A percentile compares a stretch with the other conserved stretches of the same genome.
phyloP scores from a whole-genome alignment of 345 rosid species.

The Anastatica hierochuntica region DNA sequence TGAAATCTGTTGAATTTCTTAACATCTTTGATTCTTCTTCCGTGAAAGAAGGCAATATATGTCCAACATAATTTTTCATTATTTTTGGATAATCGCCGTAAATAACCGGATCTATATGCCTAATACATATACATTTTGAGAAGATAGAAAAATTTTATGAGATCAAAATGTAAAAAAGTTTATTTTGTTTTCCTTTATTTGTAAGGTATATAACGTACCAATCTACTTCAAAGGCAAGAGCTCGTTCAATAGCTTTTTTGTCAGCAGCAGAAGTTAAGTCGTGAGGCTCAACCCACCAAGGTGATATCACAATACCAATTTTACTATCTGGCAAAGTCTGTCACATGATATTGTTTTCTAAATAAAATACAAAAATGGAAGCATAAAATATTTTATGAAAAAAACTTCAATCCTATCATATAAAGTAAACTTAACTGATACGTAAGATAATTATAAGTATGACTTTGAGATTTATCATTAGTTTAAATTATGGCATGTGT shows the following conservation, averaged over 20 bases:
- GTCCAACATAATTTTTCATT: constrained; percentile 18
- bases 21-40: constrained; percentile 23
- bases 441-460: no score
- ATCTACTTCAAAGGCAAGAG: constrained; percentile 23
- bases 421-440: no score
- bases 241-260: constrained; percentile 21
- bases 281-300: constrained; percentile 27
- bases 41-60: constrained; percentile 22
- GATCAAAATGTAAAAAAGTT: background rate
- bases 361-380: no score
- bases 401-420: no score
- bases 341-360: constrained; percentile 25
- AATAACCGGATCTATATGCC: constrained; percentile 29
- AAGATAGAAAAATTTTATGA: no score
- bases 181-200: no score
- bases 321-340: constrained; percentile 5
- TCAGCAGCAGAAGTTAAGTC: constrained; percentile 10
- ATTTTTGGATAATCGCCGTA: constrained; percentile 26
- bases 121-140: background rate
- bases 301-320: constrained; percentile 28
- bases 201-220: no score
- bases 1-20: constrained; percentile 22
- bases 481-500: no score
- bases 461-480: no score
- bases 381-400: no score